Conservation (phyloP, 1,284 basidiomycete genomes). For the Phaffia rhodozyma region DNA sequence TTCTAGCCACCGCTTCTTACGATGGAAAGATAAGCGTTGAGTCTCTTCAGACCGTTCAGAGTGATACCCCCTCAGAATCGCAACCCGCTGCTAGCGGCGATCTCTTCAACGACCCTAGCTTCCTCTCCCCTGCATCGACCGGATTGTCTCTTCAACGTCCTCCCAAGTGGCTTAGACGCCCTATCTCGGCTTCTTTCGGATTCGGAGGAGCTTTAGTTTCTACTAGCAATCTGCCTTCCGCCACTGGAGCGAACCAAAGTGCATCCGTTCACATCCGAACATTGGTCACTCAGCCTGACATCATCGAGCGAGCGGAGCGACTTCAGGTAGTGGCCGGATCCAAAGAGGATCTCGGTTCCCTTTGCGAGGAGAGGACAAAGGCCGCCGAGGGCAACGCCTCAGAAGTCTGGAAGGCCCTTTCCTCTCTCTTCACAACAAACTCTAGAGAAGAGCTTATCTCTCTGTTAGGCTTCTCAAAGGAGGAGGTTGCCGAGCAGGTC, state of each 20-base stretch:
- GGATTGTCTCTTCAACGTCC: conserved; percentile 73
- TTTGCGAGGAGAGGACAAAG: conserved; percentile 50
- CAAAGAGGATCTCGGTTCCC: conserved; percentile 51
- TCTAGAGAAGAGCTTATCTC: conserved; percentile 82
- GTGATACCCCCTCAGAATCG: conserved; percentile 21
- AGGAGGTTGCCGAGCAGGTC: conserved; percentile 66
- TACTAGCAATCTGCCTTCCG: conserved; percentile 57
- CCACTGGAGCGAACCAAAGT: conserved; percentile 63
- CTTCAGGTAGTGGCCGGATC: conserved; percentile 51
- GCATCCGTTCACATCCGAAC: conserved; percentile 62
- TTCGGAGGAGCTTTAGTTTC: conserved; percentile 82
- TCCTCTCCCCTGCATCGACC: conserved; percentile 38
- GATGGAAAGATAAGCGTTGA: conserved; percentile 71
- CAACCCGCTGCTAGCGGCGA: conserved; percentile 49
- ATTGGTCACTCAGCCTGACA: conserved; percentile 61
- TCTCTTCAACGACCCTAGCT: conserved; percentile 58
- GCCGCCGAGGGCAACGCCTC: conserved; percentile 40
- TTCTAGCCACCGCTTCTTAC: conserved; percentile 69
- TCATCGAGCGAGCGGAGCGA: conserved; percentile 65
- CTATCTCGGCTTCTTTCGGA: conserved; percentile 72
- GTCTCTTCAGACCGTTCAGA: conserved; percentile 82
- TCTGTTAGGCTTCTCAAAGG: conserved; percentile 85
- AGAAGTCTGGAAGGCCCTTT: conserved; percentile 69
- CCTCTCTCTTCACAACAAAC: conserved; percentile 78
- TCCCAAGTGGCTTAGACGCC: conserved; percentile 89